Percentiles rank a stretch among this genome's conserved stretches.
These are phyloP conservation scores for Tricholoma terreum DNA, from an alignment of 768 basidiomycete genomes.

Conservation along the genomic window DNA sequence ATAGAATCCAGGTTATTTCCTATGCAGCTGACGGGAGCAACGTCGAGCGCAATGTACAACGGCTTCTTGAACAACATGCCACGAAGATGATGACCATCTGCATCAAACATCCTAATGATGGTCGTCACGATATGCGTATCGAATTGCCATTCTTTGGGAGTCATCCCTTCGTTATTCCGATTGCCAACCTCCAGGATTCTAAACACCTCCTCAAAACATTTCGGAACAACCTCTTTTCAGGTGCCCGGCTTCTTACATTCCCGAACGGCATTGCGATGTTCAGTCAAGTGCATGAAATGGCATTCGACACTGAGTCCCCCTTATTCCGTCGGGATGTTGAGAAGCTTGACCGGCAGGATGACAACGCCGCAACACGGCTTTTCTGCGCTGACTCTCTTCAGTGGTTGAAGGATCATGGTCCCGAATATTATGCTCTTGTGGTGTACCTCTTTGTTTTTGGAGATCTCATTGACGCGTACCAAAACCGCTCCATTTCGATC, in stretches of 20 bases:
- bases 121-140: background rate
- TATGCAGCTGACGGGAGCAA: background rate
- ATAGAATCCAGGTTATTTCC: background rate
- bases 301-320: conserved; percentile 14
- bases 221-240: conserved; percentile 30
- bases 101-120: background rate
- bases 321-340: conserved; percentile 19
- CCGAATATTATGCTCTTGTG: too few relatives aligned
- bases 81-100: background rate
- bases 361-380: conserved; percentile 36
- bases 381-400: conserved; percentile 24
- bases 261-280: conserved; percentile 19
- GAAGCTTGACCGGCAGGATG: conserved; percentile 38
- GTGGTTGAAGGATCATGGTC: background rate
- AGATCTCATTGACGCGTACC: conserved; percentile 37
- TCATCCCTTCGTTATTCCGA: background rate
- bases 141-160: background rate
- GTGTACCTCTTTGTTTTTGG: conserved; percentile 5
- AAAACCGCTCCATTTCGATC: conserved; percentile 28
- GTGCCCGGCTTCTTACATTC: conserved; percentile 26
- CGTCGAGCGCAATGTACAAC: background rate
- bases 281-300: conserved; percentile 17
- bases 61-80: background rate
- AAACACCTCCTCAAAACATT: conserved; percentile 31
- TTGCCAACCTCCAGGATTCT: conserved; percentile 18